These are phyloP conservation scores for Solanum verrucosum DNA, from an alignment of 257 asterid species.

Conservation along the genomic window DNA sequence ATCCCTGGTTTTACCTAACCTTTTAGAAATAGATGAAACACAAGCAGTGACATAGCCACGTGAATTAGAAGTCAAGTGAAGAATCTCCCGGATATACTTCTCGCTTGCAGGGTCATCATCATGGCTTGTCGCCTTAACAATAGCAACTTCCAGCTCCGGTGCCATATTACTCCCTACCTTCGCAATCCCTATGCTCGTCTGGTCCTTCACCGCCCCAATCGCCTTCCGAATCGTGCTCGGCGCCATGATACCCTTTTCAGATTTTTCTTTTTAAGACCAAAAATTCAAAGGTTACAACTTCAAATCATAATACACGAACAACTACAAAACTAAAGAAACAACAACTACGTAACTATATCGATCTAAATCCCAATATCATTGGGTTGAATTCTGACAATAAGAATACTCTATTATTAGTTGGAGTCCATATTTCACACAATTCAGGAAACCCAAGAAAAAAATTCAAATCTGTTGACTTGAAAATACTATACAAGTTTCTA, in stretches of 20 bases:
- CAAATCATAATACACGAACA: background rate
- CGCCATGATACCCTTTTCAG: conserved; percentile 22
- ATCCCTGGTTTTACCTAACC: conserved; percentile 54
- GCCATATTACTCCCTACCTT: conserved; percentile 57
- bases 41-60: conserved; percentile 45
- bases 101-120: conserved; percentile 61
- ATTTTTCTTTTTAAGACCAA: conserved; percentile 1
- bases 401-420: background rate
- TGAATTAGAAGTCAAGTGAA: conserved; percentile 40
- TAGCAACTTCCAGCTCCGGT: conserved; percentile 52
- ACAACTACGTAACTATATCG: background rate
- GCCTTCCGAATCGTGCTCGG: conserved; percentile 58
- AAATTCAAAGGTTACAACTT: background rate
- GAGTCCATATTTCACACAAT: background rate
- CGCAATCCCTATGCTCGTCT: conserved; percentile 55
- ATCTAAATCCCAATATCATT: background rate
- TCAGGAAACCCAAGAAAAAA: background rate
- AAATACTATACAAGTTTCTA: background rate
- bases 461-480: background rate
- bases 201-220: conserved; percentile 66
- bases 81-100: conserved; percentile 43
- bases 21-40: conserved; percentile 27
- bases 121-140: conserved; percentile 61
- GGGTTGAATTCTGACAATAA: background rate
- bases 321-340: background rate